Evolutionary conservation across 208 protist genomes (phyloP), one percentile per base, ranked within the genome.

Genomic region (Trypanosoma vivax): DNA sequence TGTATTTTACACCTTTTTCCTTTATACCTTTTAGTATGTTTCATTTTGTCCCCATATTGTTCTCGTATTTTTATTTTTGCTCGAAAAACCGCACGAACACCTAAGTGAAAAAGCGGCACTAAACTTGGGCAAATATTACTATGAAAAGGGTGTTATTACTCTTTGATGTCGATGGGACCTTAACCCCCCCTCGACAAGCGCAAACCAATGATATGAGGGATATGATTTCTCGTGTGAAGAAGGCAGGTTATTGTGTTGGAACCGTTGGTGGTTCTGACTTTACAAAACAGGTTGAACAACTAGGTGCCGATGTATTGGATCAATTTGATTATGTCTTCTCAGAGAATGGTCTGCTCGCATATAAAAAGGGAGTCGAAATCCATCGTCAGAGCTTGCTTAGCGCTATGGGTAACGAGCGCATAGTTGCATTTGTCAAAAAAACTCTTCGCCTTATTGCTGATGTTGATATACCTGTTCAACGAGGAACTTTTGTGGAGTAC

Each of bases 401-500:
- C 29, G 75, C 70, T 39, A 58, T 99, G 2, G 96, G 97, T 31
- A 97, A 99, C 52, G 94, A 98, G 29, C 88, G 81, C 48, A 54
- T 99, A 5, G 74, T 95, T 47, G 60, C 82, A 35, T 94, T 99
- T 53, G 67, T 99, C 5, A 99, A 99, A 61, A 98, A 83, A 63
- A 53, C 73, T 9, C 83, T 99, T 25, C 59, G 53, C 13, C 82
- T 97, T 50, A 88, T 99, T 38, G 88, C 98, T 0, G 81, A 98
- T 31, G 39, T 99, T 5, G 86, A 99, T 48, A 98, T 99, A 56
- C 98, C 98, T 45, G 88, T 98, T 19, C 98, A 99, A 79, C 92
- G 96, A 39, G 98, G 98, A 35, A 99, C 98, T 5, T 99, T 99
- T 70, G 70, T 99, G 47, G 98, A 99, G 81, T 98, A 98, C 63